Base-by-base conservation (phyloP, 1,284 basidiomycete genomes). In the Termitomyces sp. region DNA sequence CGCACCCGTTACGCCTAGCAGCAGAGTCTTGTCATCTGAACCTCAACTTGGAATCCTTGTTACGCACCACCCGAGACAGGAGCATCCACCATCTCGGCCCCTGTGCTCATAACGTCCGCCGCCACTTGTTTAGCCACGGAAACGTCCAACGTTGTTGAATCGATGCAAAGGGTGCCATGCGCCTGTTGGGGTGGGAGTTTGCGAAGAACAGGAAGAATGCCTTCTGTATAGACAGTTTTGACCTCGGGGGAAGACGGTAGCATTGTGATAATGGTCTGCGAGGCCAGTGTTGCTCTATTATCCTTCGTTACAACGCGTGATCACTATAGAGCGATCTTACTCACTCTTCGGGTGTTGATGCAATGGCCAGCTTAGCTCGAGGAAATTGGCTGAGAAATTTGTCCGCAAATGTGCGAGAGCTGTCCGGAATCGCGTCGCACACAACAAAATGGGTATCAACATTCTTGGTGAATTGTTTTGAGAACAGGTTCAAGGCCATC, bases 141-240 rank as follows among this genome's bases (percentile, higher is more conserved):
- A 13, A 94, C 87, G 61, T 94, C 90, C 43, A 94, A 75, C 0
- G 93, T 95, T 1, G 92, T 94, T 10, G 90, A 92, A 70, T 96
- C 93, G 57, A 96, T 90, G 62, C 84, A 86, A 7, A 95, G 68
- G 0, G 88, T 88, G 9, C 69, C 64, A 47, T 66, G 64, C 8
- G 71, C 70, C 17, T 74, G 72, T 15, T 73, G 68, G 4, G 59
- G 53, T 2, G 78, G 63, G 30, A 88, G 64, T 17, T 67, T 70
- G 43, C 68, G 70, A 48, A 90, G 71, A 1, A 79, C 74, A 5
- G 83, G 74, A 52, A 91, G 73, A 58, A 92, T 82, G 0, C 84
- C 84, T 30, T 73, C 71, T 44, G 74, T 69, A 65, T 93, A 94
- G 8, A 93, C 92, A 51, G 76, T 69, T 42, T 80, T 72, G 45